phyloP scores from a whole-genome alignment of 1,284 basidiomycete genomes.

The Ceratorhiza oryzae-sativae region DNA sequence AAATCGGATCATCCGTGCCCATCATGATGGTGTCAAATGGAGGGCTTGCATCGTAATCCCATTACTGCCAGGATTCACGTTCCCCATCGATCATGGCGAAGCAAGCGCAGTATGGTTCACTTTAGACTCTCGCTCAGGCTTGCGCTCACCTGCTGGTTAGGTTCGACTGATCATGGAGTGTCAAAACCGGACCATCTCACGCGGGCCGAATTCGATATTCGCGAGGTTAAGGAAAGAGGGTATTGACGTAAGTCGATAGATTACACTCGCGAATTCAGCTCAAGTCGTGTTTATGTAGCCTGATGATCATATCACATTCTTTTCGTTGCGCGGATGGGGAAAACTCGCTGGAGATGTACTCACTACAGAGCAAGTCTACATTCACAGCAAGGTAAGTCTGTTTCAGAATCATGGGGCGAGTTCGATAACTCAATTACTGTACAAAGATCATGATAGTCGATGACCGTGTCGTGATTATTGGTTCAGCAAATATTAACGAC shows the following conservation, averaged over 20 bases:
- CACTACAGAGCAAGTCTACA: slow-evolving; percentile 91
- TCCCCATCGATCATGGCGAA: slow-evolving; percentile 90
- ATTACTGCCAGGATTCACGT: slow-evolving; percentile 91
- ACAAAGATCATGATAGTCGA: slow-evolving; percentile 87
- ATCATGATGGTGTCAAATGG: slow-evolving; percentile 84
- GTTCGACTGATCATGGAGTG: slow-evolving; percentile 93
- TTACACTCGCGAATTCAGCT: background rate
- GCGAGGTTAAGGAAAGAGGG: slow-evolving; percentile 84
- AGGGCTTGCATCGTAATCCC: slow-evolving; percentile 94
- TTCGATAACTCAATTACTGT: slow-evolving; percentile 4
- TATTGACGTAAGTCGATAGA: slow-evolving; percentile 71
- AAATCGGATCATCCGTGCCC: slow-evolving; percentile 88
- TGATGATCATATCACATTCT: slow-evolving; percentile 91
- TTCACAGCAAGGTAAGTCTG: slow-evolving; percentile 73
- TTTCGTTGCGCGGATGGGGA: slow-evolving; percentile 92
- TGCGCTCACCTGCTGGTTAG: slow-evolving; percentile 52
- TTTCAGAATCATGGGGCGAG: background rate
- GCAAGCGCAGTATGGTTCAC: slow-evolving; percentile 79
- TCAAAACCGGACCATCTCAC: slow-evolving; percentile 87
- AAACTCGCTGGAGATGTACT: slow-evolving; percentile 86
- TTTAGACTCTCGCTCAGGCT: slow-evolving; percentile 1
- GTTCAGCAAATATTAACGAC: slow-evolving; percentile 99
- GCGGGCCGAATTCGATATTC: slow-evolving; percentile 94
- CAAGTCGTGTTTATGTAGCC: slow-evolving; percentile 61
- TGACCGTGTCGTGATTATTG: slow-evolving; percentile 95